Evolutionary conservation across 2,329 filamentous ascomycete species (phyloP), one percentile per base, ranked within the genome.

Genomic region (Phialophora chinensis): DNA sequence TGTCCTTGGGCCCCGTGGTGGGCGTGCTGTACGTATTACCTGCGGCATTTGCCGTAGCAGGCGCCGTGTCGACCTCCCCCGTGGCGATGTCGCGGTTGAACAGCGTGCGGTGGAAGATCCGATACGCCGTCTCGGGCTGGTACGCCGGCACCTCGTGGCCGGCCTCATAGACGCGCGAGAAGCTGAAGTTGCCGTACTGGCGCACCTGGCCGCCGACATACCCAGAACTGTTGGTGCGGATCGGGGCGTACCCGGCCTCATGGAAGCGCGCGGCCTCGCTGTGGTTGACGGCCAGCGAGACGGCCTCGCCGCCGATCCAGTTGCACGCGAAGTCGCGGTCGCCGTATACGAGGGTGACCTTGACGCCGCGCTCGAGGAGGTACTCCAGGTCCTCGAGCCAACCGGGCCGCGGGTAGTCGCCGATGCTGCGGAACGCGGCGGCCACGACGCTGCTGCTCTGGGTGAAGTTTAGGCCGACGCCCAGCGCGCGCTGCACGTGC

Each of bases 391-490:
- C 81, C 44, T 81, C 79, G 14, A 84, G 63, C 67, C 76, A 78
- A 1, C 78, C 78, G 1, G 79, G 78, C 10, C 67, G 62, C 8
- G 60, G 31, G 53, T 67, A 71, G 63, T 71, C 67, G 25, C 69
- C 69, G 4, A 80, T 82, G 1, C 72, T 69, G 0, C 67, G 50
- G 69, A 88, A 88, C 0, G 80, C 82, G 3, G 70, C 61, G 10
- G 77, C 76, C 0, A 86, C 84, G 12, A 81, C 78, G 5, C 69
- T 62, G 11, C 77, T 79, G 1, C 77, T 76, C n/a, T 78, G 72
- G 0, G 85, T 85, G 78, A 82, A 88, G 72, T 87, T 86, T 7
- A 86, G 70, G 27, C 27, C 0, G 83, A 84, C 81, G 11, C 85
- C 86, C 1, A 88, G 78, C 1, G 82, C 82, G 12, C 73, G 72